Base-by-base conservation (phyloP, 2,329 filamentous ascomycete species). In the Apiospora arundinis region DNA sequence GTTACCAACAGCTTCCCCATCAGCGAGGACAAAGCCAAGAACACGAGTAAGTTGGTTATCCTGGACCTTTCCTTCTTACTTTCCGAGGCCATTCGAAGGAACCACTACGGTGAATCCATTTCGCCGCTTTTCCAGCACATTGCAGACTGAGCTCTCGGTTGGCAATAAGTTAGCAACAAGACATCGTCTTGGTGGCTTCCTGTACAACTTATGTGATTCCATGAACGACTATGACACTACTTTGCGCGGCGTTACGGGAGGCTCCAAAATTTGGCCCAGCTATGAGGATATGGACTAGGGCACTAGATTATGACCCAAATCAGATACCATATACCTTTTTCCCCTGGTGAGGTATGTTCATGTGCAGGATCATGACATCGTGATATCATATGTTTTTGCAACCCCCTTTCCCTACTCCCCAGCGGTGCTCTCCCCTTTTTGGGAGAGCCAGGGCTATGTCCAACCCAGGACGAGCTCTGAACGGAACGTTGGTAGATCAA, bases 1-100 rank as follows among this genome's bases (percentile, higher is more conserved):
- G 95, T 98, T 77, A 99, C 96, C 45, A 98, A 99, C 84, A 97
- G 95, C 70, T 98, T 98, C 82, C 96, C 96, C 2, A 97, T 99
- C 74, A 89, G 91, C 28, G 90, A 92, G 71, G 90, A 93, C 74
- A 92, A 92, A 81, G 87, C 90, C 45, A 89, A 86, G 75, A 89
- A 88, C 72, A 91, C 90, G 69, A 92, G 88, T 83, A 99, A 99
- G 86, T 87, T 99, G 77, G 91, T 97, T 71, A 89, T 98, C 45
- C 89, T 99, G 72, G 95, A 98, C 78, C 88, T 99, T 21, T 97
- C 95, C 37, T 93, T 92, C 79, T 86, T 99, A 69, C 86, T 99
- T 52, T 90, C 95, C 5, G 96, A 99, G 83, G 95, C 95, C 68
- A 98, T 99, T 76, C 90, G 96, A 77, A 91, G 96, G 78, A 98